Base-by-base conservation (phyloP, 2,329 filamentous ascomycete species). In the Coleophoma eucalyptorum region DNA sequence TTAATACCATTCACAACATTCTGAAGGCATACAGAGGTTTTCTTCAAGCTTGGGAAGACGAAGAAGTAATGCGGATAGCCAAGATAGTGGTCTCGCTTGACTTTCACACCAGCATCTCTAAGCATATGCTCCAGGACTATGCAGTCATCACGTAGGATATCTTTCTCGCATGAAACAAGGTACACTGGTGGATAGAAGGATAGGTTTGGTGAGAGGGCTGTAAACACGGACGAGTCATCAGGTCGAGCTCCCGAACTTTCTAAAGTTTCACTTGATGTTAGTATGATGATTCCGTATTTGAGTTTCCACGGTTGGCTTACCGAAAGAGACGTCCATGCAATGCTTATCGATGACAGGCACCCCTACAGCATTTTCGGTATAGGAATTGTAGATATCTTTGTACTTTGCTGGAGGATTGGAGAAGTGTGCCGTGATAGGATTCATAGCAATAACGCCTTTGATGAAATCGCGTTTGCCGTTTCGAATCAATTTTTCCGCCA, bases 41-140 rank as follows among this genome's bases (percentile, higher is more conserved):
- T 38, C 40, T 51, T 43, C 18, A 62, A 38, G 19, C 50, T 49
- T 1, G 57, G 58, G 40, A 62, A 57, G 19, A 62, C 20, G 60
- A 58, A 66, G 43, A 63, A 69, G 34, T 65, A 68, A 55, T 68
- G 65, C 38, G 65, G 64, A 38, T 63, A 43, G 1, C 63, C 65
- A 4, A 56, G 52, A 52, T 66, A 65, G 32, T 55, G 50, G 35
- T 66, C 62, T 19, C 54, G 55, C 53, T 60, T 62, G 5, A 59
- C 58, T 48, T 47, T 44, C 5, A 62, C 57, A 0, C 63, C 64
- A 2, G 55, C 55, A 15, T 66, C 56, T 41, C 54, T 57, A 52
- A 67, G 50, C 50, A 59, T 56, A 11, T 46, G 45, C 54, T 61
- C 63, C 34, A 68, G 34, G 2, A 68, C 59, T 43, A 46, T 54